A percentile compares a stretch with the other conserved stretches of the same genome.
Evolutionary conservation across 768 basidiomycete species (phyloP).

Genomic region (Coprinopsis cinerea): DNA sequence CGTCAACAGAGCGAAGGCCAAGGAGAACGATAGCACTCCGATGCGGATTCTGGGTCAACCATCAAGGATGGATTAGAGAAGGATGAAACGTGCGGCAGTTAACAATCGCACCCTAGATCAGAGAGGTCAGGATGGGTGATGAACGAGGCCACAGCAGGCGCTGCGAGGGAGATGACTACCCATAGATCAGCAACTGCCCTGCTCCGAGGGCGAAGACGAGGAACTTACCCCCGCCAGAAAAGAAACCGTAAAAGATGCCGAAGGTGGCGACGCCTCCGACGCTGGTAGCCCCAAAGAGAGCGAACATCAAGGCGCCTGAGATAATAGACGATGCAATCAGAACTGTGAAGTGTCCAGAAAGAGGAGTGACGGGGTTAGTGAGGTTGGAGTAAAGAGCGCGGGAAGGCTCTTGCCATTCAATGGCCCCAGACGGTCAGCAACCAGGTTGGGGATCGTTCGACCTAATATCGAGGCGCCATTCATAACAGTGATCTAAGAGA

Average conservation of each 20-base stretch:
- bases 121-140: slow-evolving; percentile 33
- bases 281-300: slow-evolving; percentile 42
- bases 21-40: slow-evolving; percentile 37
- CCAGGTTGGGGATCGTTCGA: slow-evolving; percentile 50
- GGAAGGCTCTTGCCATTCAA: slow-evolving; percentile 47
- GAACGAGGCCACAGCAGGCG: slow-evolving; percentile 34
- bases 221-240: slow-evolving; percentile 45
- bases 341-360: slow-evolving; percentile 22
- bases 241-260: slow-evolving; percentile 48
- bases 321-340: slow-evolving; percentile 36
- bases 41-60: slow-evolving; percentile 33
- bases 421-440: slow-evolving; percentile 44
- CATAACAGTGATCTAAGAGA: slow-evolving; percentile 40
- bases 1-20: slow-evolving; percentile 39
- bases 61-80: not conserved
- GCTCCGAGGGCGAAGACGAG: not conserved
- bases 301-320: slow-evolving; percentile 41
- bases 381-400: slow-evolving; percentile 3
- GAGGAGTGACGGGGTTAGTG: slow-evolving; percentile 2
- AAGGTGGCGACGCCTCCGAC: slow-evolving; percentile 37
- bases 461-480: slow-evolving; percentile 52
- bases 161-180: slow-evolving; percentile 35
- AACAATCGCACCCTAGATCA: slow-evolving; percentile 37
- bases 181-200: slow-evolving; percentile 1
- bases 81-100: not conserved